Evolutionary conservation across 2,329 filamentous ascomycete species (phyloP).

Genomic region (Nannizziopsis barbatae): DNA sequence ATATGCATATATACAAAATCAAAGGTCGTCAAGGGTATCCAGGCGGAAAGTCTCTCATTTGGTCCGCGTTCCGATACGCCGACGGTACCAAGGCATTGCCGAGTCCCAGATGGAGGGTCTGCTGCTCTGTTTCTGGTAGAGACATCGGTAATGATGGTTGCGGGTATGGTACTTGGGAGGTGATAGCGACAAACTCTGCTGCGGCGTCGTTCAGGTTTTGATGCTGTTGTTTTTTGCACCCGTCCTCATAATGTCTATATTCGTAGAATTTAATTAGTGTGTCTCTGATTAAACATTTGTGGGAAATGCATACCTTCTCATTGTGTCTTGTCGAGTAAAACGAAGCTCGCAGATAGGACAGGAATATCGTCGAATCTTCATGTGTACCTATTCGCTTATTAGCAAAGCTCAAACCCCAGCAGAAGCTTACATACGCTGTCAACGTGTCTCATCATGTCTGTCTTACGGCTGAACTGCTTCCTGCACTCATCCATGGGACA

Average conservation of each 20-base stretch:
- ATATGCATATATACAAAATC: no score
- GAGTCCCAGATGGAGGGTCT: no score
- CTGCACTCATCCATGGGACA: conserved; percentile 56
- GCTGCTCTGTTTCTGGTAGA: no score
- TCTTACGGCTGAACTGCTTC: conserved; percentile 71
- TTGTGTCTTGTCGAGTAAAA: conserved; percentile 72
- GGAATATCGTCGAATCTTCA: conserved; percentile 57
- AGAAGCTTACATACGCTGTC: conserved; percentile 37
- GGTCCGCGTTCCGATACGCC: no score
- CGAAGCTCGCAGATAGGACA: conserved; percentile 60
- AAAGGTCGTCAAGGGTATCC: no score
- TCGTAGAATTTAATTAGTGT: not conserved
- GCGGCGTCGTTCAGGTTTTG: conserved; percentile 2
- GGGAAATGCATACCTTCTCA: conserved; percentile 53
- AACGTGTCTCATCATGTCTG: conserved; percentile 55
- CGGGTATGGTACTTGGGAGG: not conserved
- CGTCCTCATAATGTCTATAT: conserved; percentile 16
- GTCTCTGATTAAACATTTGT: not conserved
- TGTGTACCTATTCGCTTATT: conserved; percentile 48
- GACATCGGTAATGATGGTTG: no score
- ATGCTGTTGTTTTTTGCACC: conserved; percentile 15
- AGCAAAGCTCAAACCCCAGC: not conserved
- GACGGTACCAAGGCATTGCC: no score
- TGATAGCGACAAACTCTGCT: not conserved
- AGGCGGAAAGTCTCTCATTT: no score